A percentile compares a stretch with the other conserved stretches of the same genome.
These are phyloP conservation scores for Wickerhamomyces xylosicus DNA, from an alignment of 805 yeast species.

Conservation along the genomic window DNA sequence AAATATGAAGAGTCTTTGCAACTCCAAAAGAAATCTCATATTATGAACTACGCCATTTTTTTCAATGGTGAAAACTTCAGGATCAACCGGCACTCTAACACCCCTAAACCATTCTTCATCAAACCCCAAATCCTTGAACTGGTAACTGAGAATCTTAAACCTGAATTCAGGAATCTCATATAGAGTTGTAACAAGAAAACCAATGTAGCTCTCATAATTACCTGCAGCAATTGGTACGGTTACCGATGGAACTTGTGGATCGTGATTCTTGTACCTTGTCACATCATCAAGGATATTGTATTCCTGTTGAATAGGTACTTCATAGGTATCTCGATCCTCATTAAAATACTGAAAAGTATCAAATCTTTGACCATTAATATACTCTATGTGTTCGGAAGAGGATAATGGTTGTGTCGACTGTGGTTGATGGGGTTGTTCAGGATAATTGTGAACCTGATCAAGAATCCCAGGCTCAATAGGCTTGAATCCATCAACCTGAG, in stretches of 20 bases:
- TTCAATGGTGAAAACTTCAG: slow-evolving; percentile 1
- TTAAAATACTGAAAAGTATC: neutral
- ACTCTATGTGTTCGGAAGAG: slow-evolving; percentile 1
- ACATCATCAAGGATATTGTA: slow-evolving; percentile 24
- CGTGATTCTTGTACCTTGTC: slow-evolving; percentile 15
- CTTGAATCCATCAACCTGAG: neutral
- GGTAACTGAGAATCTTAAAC: slow-evolving; percentile 20
- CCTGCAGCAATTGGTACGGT: slow-evolving; percentile 25
- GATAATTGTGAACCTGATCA: neutral
- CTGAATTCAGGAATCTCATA: slow-evolving; percentile 27
- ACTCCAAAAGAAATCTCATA: slow-evolving; percentile 23
- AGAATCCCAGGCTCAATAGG: neutral
- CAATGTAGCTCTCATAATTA: slow-evolving; percentile 28
- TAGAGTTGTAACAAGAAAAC: slow-evolving; percentile 30
- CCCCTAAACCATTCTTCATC: slow-evolving; percentile 31
- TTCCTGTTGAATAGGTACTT: neutral
- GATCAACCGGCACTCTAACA: slow-evolving; percentile 6
- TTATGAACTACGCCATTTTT: slow-evolving; percentile 18
- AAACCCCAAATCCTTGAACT: slow-evolving; percentile 25
- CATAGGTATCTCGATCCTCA: slow-evolving; percentile 1
- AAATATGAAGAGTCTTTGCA: slow-evolving; percentile 29
- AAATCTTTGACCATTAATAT: neutral
- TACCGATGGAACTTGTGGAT: slow-evolving; percentile 19
- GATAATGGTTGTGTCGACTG: neutral
- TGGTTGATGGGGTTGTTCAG: no score